A percentile compares a stretch with the other conserved stretches of the same genome.
These are phyloP conservation scores for Thuidium tamariscinum DNA, from an alignment of 225 moss, liverwort and hornwort species.

Conservation along the genomic window DNA sequence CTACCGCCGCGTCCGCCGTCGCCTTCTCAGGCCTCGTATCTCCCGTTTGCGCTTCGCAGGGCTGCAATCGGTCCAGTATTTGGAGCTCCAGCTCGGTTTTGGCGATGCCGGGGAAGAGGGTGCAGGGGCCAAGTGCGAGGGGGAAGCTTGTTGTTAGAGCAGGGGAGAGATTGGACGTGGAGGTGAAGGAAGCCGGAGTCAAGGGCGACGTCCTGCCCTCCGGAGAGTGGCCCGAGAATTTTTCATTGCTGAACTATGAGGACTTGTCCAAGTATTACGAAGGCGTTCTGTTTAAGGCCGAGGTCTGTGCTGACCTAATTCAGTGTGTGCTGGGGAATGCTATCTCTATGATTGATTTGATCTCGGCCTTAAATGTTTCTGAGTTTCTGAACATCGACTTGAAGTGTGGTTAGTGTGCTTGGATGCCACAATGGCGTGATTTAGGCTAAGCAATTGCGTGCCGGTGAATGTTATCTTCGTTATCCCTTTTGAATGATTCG, in stretches of 20 bases:
- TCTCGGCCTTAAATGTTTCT: background rate
- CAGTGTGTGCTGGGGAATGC: background rate
- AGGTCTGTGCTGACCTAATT: slow-evolving; percentile 42
- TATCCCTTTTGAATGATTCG: background rate
- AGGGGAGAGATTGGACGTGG: slow-evolving; percentile 61
- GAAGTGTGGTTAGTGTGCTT: background rate
- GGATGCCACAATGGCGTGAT: background rate
- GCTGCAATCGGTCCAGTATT: slow-evolving; percentile 1
- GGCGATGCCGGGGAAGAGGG: background rate
- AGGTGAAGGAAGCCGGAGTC: slow-evolving; percentile 31
- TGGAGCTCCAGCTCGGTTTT: slow-evolving; percentile 24
- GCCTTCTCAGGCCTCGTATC: background rate
- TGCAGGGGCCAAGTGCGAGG: background rate
- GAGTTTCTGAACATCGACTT: background rate
- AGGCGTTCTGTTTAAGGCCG: slow-evolving; percentile 71
- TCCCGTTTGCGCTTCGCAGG: background rate
- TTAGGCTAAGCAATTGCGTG: background rate
- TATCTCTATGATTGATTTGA: background rate
- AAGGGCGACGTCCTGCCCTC: slow-evolving; percentile 67
- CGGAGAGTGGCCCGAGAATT: slow-evolving; percentile 87
- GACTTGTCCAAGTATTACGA: slow-evolving; percentile 84
- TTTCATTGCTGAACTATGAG: slow-evolving; percentile 89
- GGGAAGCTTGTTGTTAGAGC: slow-evolving; percentile 28
- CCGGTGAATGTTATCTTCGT: background rate
- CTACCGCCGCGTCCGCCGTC: slow-evolving; percentile 4